Conservation (phyloP, 139 green algal genomes). For the Microglena sp. region DNA sequence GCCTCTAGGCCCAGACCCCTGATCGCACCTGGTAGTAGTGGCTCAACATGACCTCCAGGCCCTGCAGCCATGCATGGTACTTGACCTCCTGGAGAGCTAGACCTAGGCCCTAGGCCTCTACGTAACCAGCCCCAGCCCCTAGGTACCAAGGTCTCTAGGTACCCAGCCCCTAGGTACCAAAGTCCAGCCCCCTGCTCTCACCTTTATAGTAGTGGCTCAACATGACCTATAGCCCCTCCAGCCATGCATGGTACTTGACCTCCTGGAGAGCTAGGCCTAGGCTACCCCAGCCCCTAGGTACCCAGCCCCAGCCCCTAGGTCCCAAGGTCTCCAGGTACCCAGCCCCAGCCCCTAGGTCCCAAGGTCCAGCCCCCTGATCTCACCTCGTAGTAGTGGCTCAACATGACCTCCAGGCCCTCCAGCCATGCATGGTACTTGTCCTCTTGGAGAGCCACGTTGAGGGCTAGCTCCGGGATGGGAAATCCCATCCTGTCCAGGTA, state of each 20-base stretch:
- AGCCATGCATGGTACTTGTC: constrained; percentile 61
- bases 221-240: constrained; percentile 64
- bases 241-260: constrained; percentile 57
- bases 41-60: constrained; percentile 67
- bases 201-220: constrained; percentile 63
- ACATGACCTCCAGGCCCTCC: constrained; percentile 67
- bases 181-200: too few relatives aligned
- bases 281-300: too few relatives aligned
- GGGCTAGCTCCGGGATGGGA: constrained; percentile 64
- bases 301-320: too few relatives aligned
- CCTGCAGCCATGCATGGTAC: constrained; percentile 57
- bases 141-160: too few relatives aligned
- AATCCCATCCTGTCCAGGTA: constrained; percentile 87
- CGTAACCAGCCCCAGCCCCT: too few relatives aligned
- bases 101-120: too few relatives aligned
- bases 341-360: too few relatives aligned
- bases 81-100: constrained; percentile 66
- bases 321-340: too few relatives aligned
- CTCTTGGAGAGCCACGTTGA: constrained; percentile 72
- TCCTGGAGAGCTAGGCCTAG: too few relatives aligned
- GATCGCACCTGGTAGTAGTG: constrained; percentile 59
- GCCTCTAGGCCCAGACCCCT: too few relatives aligned
- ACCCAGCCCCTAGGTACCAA: too few relatives aligned
- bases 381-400: constrained; percentile 60
- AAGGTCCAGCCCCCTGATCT: too few relatives aligned